Evolutionary conservation across 306 rosid species (phyloP), one percentile per base, ranked within the genome.

Genomic region (Vigna hirtella): DNA sequence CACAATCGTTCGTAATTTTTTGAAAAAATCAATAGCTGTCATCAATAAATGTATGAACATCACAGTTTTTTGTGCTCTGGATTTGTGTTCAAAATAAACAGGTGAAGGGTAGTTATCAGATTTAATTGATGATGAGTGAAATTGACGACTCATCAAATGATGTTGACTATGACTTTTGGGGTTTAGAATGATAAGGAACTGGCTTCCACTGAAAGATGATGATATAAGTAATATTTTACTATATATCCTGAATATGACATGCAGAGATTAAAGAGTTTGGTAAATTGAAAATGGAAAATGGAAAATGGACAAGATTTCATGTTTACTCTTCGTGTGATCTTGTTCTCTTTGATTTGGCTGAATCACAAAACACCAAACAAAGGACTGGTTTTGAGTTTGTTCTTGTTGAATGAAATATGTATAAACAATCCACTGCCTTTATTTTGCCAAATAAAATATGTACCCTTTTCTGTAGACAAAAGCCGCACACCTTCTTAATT

Each of bases 101-200:
- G 40, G 63, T 73, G 47, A 16, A 56, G 43, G 7, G 56, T 40
- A 3, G 56, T 24, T 57, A 57, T 57, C 51, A 38, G 20, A 53
- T 36, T 72, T 59, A 64, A 64, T 26, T 63, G 62, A 17, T 48
- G 45, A 59, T 36, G 15, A 47, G 32, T 17, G 28, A 47, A 48
- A 20, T 15, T 70, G 51, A 15, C 3, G 17, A 4, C 47, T 24
- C 53, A 62, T 72, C 43, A 50, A 72, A 10, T 50, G 47, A 26
- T n/a, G 79, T 72, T 65, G 80, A 64, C 73, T 12, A 10, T 2
- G 71, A 65, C 71, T 65, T 48, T 59, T 18, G 28, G 48, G 28
- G 9, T 43, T 26, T 63, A 34, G 52, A 50, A 34, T 22, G 72
- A 64, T 8, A 36, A 76, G 40, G 62, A 28, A 32, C 38, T 34